phyloP scores from a whole-genome alignment of 495 filamentous ascomycete species.

The Massariosphaeria phaeospora region DNA sequence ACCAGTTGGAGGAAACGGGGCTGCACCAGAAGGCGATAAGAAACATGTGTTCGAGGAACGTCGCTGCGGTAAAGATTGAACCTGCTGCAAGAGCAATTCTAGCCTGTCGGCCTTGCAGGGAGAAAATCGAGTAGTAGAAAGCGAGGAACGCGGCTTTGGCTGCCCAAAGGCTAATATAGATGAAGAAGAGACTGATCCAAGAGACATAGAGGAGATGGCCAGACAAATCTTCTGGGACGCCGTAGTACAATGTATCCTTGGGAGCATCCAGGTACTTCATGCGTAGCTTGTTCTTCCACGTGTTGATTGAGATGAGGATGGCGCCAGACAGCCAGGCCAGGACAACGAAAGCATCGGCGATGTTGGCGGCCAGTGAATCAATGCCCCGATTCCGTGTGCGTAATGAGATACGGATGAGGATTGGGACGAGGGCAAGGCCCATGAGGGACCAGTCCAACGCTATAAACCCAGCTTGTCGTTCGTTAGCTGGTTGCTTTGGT shows the following conservation, averaged over 20 bases:
- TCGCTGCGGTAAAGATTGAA: slow-evolving; percentile 32
- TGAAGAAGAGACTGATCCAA: slow-evolving; percentile 41
- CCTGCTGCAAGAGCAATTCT: slow-evolving; percentile 29
- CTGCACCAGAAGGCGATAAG: slow-evolving; percentile 39
- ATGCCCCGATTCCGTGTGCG: slow-evolving; percentile 21
- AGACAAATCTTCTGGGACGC: slow-evolving; percentile 19
- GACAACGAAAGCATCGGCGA: slow-evolving; percentile 37
- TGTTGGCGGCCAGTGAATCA: slow-evolving; percentile 24
- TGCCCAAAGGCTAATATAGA: slow-evolving; percentile 40
- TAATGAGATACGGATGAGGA: slow-evolving; percentile 37
- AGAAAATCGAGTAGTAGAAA: slow-evolving; percentile 37
- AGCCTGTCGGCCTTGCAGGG: slow-evolving; percentile 25
- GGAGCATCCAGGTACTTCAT: slow-evolving; percentile 30
- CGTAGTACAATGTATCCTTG: slow-evolving; percentile 30
- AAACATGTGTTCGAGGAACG: slow-evolving; percentile 38
- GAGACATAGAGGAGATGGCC: slow-evolving; percentile 37
- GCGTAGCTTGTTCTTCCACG: slow-evolving; percentile 39
- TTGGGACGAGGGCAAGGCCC: slow-evolving; percentile 37
- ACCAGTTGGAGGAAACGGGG: slow-evolving; percentile 38
- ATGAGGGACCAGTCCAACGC: slow-evolving; percentile 39
- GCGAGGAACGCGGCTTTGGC: slow-evolving; percentile 39
- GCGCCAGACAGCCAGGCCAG: slow-evolving; percentile 38
- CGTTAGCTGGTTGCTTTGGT: too few relatives aligned
- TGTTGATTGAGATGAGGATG: slow-evolving; percentile 39
- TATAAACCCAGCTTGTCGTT: slow-evolving; percentile 41